A percentile compares a stretch with the other conserved stretches of the same genome.
phyloP scores from a whole-genome alignment of 306 rosid genomes.

The Astragalus glycyphyllos region DNA sequence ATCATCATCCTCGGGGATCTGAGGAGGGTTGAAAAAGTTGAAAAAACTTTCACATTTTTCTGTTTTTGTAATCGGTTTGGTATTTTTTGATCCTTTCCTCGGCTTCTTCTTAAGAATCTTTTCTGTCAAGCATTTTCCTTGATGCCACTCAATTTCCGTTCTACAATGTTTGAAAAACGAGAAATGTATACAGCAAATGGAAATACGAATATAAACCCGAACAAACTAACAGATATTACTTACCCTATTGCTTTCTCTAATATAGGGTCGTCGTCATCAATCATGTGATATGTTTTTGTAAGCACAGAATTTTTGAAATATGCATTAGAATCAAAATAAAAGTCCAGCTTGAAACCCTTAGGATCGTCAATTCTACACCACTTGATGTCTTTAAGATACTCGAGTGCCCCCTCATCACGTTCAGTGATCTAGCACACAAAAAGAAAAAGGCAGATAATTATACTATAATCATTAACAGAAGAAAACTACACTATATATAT shows the following conservation, averaged over 20 bases:
- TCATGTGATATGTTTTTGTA: constrained; percentile 58
- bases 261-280: constrained; percentile 54
- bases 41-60: constrained; percentile 83
- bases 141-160: constrained; percentile 77
- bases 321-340: constrained; percentile 53
- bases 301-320: constrained; percentile 52
- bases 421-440: constrained; percentile 53
- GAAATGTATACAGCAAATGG: constrained; percentile 21
- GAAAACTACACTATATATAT: constrained; percentile 2
- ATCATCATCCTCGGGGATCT: constrained; percentile 73
- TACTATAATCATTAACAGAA: constrained; percentile 30
- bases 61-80: constrained; percentile 76
- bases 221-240: constrained; percentile 29
- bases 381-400: constrained; percentile 59
- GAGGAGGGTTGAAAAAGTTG: constrained; percentile 77
- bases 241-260: constrained; percentile 61
- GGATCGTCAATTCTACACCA: constrained; percentile 52
- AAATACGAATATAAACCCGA: constrained; percentile 18
- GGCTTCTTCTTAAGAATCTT: constrained; percentile 73
- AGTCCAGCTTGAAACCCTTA: constrained; percentile 62
- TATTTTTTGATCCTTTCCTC: constrained; percentile 71
- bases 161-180: constrained; percentile 41
- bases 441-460: background rate
- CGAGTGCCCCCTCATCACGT: constrained; percentile 63
- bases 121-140: constrained; percentile 71